phyloP scores from a whole-genome alignment of 1,139 yeast genomes.

The Debaryomycetaceae sp. region DNA sequence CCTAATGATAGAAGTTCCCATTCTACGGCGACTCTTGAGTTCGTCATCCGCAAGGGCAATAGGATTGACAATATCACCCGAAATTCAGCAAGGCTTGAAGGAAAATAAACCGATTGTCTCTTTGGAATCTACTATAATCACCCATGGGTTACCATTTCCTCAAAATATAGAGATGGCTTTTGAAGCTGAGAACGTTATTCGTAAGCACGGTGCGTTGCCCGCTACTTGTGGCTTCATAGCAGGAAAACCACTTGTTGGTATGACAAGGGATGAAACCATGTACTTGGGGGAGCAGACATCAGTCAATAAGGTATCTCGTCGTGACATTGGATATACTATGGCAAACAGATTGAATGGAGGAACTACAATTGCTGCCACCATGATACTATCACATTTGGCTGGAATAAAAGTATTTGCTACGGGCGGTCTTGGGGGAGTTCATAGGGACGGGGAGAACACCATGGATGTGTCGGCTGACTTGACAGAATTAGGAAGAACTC shows the following conservation, averaged over 20 bases:
- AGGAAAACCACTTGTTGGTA: conserved; percentile 73
- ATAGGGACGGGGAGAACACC: conserved; percentile 68
- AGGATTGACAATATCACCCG: conserved; percentile 45
- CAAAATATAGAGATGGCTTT: conserved; percentile 70
- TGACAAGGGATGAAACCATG: conserved; percentile 44
- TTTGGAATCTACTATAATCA: conserved; percentile 79
- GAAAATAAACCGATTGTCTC: conserved; percentile 68
- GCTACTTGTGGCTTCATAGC: conserved; percentile 80
- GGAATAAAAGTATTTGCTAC: conserved; percentile 88
- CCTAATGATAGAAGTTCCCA: not conserved
- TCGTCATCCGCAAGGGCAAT: not conserved
- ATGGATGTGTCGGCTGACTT: conserved; percentile 87
- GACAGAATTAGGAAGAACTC: conserved; percentile 78
- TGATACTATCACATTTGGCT: conserved; percentile 73
- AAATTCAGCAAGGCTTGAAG: conserved; percentile 56
- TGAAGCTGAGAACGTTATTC: conserved; percentile 58
- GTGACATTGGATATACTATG: conserved; percentile 78
- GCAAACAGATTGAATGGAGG: conserved; percentile 69
- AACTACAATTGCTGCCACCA: conserved; percentile 86
- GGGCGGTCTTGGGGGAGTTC: conserved; percentile 94
- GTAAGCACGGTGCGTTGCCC: conserved; percentile 69
- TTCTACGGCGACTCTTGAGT: not conserved
- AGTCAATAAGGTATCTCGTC: conserved; percentile 61
- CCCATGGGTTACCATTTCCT: conserved; percentile 89
- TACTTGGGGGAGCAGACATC: conserved; percentile 43